Evolutionary conservation across 305 asterid genomes (phyloP), one percentile per base, ranked within the genome.

Genomic region (Fraxinus dipetala): DNA sequence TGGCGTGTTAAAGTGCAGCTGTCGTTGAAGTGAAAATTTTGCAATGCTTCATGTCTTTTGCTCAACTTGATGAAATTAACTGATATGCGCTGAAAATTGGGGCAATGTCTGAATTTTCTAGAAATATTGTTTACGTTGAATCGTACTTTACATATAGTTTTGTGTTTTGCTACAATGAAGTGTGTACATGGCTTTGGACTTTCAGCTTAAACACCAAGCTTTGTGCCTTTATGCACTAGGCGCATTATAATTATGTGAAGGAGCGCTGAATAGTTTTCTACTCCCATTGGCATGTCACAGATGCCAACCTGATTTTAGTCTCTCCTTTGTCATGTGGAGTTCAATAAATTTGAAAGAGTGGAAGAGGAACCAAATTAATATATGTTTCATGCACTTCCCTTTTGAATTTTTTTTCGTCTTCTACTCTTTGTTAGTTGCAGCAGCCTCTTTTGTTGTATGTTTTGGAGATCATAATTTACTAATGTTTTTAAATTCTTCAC

Each of bases 401-500:
- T 20, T 31, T 72, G 22, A 51, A 74, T 8, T 28, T 40, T 28
- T 11, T 34, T 32, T 18, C 8, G 28, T 61, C 31, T n/a, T 48
- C 20, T 72, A 14, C 13, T 18, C 56, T 32, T 36, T 73, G 36
- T 78, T 36, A 61, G 20, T 34, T 73, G 65, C 35, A 11, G 18
- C 14, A 34, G 76, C 24, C 20, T 78, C 22, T 3, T 77, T 67
- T 73, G 8, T 26, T 13, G 38, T 76, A 1, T 26, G n/a, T 14
- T 13, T 36, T 6, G 32, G 35, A 69, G 22, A 59, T 0, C 72
- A 28, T 28, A 10, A 48, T 48, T 77, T 14, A 22, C 72, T 61
- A 32, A 0, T 3, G 13, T 31, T 56, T 77, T 65, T 85, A 82
- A 76, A 86, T 85, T 16, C 72, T 73, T 83, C 80, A 74, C 72